A percentile compares a stretch with the other conserved stretches of the same genome.
Conservation (phyloP, 2,329 filamentous ascomycete species). For the Curvularia lunata region DNA sequence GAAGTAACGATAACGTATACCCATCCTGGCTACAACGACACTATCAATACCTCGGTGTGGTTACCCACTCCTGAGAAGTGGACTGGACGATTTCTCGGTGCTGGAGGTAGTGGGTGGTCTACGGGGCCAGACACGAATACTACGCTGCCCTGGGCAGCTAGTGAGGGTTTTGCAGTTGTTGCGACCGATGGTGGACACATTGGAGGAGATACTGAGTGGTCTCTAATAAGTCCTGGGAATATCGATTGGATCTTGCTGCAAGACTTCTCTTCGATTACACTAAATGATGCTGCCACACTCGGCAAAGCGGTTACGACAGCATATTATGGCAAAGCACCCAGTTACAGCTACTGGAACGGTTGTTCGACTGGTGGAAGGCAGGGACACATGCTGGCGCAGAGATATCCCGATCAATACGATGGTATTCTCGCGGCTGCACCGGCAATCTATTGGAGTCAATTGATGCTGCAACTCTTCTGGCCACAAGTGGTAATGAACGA, state of each 20-base stretch:
- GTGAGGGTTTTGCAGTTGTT: constrained; percentile 31
- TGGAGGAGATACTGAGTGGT: constrained; percentile 15
- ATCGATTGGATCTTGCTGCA: constrained; percentile 34
- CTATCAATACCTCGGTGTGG: constrained; percentile 29
- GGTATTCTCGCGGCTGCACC: constrained; percentile 43
- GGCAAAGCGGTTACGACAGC: constrained; percentile 34
- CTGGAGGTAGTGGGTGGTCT: constrained; percentile 31
- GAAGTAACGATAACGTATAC: constrained; percentile 46
- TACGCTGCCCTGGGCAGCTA: constrained; percentile 20
- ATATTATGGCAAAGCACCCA: constrained; percentile 39
- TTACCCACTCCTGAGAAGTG: constrained; percentile 25
- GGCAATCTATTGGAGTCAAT: constrained; percentile 25
- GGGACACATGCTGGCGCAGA: constrained; percentile 41
- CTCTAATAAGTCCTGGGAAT: constrained; percentile 21
- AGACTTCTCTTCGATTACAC: constrained; percentile 40
- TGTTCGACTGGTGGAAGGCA: constrained; percentile 33
- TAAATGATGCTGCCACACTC: constrained; percentile 41
- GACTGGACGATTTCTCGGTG: constrained; percentile 30
- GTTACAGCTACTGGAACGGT: constrained; percentile 44
- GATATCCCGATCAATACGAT: constrained; percentile 36
- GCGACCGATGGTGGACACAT: constrained; percentile 32
- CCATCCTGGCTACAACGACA: constrained; percentile 27
- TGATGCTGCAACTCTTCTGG: constrained; percentile 30
- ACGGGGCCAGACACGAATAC: constrained; percentile 23
- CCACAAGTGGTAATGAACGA: constrained; percentile 37